Percentiles rank a stretch among this genome's conserved stretches.
These are phyloP conservation scores for Scytalidium lignicola DNA, from an alignment of 2,329 filamentous ascomycete genomes.

Conservation along the genomic window DNA sequence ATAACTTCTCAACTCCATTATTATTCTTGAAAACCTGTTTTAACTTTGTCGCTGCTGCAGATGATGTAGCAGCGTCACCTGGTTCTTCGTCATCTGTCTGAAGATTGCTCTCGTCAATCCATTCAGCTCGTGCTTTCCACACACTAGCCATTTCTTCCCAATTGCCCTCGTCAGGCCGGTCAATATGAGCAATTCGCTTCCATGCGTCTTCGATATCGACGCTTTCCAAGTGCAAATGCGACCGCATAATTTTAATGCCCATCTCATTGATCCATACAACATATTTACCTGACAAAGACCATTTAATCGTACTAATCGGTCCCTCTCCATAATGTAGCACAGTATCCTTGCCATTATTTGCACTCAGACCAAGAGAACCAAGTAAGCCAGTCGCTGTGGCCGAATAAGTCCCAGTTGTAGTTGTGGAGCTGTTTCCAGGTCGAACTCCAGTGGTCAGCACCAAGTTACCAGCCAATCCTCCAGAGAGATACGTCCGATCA, in stretches of 20 bases:
- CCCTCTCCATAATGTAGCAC: conserved; percentile 90
- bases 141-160: conserved; percentile 97
- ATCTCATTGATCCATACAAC: conserved; percentile 95
- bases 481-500: conserved; percentile 85
- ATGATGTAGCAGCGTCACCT: conserved; percentile 25
- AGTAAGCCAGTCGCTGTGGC: conserved; percentile 88
- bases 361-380: conserved; percentile 75
- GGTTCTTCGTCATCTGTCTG: conserved; percentile 55
- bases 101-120: conserved; percentile 83
- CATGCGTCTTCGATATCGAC: conserved; percentile 78
- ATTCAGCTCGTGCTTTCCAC: conserved; percentile 88
- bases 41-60: conserved; percentile 42
- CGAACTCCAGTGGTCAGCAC: conserved; percentile 81
- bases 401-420: conserved; percentile 76
- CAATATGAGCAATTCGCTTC: conserved; percentile 91
- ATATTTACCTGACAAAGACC: conserved; percentile 88
- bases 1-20: conserved; percentile 64
- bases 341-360: conserved; percentile 76
- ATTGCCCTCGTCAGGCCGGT: conserved; percentile 75
- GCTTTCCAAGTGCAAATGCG: conserved; percentile 73
- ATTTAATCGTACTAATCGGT: conserved; percentile 84
- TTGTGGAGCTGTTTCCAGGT: conserved; percentile 77
- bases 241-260: conserved; percentile 96
- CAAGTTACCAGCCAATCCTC: conserved; percentile 80
- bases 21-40: conserved; percentile 41